Base-by-base conservation (phyloP, 2,329 filamentous ascomycete species). In the Ophiostoma ulmi region DNA sequence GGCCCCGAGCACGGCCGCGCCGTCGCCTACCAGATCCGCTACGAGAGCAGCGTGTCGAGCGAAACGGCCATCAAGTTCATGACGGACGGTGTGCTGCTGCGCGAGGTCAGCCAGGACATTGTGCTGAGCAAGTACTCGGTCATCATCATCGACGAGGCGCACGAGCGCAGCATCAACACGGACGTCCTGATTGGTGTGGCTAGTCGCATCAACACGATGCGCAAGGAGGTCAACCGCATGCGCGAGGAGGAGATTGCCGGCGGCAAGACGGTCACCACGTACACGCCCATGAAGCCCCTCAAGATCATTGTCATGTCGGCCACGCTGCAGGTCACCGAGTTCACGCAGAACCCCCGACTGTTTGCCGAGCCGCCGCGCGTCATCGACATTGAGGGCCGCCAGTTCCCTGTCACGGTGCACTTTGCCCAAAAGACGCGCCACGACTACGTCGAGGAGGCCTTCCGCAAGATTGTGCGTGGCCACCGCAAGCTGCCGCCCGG, bases 281-380 rank as follows among this genome's bases (percentile, higher is more conserved):
- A 39, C 17, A 65, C 95, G 72, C 82, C 87, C 0, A 81, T 91
- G 38, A 90, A 89, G 74, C 93, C 94, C 0, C 80, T 99, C 69
- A 99, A 98, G 80, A 85, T 99, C 10, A 88, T 99, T 72, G 97
- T 99, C 80, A 99, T 99, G 96, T 98, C 94, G 72, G 95, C 95
- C 63, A 99, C 95, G 1, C 83, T 99, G 44, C 86, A 93, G 72
- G 92, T 98, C 65, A 91, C 93, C 14, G 94, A 98, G 77, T 91
- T 99, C 75, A 93, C 92, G 0, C 87, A 93, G 77, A 98, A 99
- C 76, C 82, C 87, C 10, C 89, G 86, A 20, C 83, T 99, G 0
- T 99, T 99, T 79, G 83, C 89, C 4, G 84, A 83, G 0, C 86
- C 91, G 2, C 95, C 95, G 0, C 94, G 94, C 0, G 86, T 98